Conservation (phyloP, 129 eudicot genomes). For the Dittrichia graveolens region DNA sequence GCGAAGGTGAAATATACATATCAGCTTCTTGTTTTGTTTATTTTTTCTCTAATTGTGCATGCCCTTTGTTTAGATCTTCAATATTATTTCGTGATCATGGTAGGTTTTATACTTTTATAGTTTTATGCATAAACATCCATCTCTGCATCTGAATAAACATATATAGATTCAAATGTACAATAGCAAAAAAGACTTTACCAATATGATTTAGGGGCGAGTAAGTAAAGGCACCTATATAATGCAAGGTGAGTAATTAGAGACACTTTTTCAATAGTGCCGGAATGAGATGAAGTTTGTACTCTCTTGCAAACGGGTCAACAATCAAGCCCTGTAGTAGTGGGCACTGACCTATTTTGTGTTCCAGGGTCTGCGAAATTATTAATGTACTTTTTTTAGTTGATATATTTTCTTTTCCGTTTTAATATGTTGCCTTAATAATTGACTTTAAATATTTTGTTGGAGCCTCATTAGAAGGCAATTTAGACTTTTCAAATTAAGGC, state of each 20-base stretch:
- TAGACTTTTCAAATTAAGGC: neutral
- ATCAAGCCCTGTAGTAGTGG: too few relatives aligned
- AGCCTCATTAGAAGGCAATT: neutral
- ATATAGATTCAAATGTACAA: too few relatives aligned
- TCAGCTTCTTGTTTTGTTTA: constrained; percentile 3
- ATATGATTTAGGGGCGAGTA: too few relatives aligned
- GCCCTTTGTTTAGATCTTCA: neutral
- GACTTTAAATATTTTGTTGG: neutral
- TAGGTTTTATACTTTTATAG: too few relatives aligned
- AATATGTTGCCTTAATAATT: neutral
- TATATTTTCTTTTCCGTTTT: neutral
- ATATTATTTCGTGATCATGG: constrained; percentile 16
- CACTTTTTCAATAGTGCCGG: too few relatives aligned
- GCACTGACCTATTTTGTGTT: neutral
- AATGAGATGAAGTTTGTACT: too few relatives aligned
- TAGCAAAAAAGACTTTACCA: too few relatives aligned
- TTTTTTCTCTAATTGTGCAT: neutral
- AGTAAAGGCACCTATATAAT: too few relatives aligned
- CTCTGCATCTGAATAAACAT: too few relatives aligned
- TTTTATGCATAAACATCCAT: too few relatives aligned
- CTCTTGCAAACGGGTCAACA: too few relatives aligned
- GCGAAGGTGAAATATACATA: constrained; percentile 62
- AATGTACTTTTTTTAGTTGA: constrained; percentile 2
- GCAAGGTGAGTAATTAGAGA: too few relatives aligned
- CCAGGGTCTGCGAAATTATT: neutral